Evolutionary conservation across 1,284 basidiomycete species (phyloP).

Genomic region (Cerioporus squamosus): DNA sequence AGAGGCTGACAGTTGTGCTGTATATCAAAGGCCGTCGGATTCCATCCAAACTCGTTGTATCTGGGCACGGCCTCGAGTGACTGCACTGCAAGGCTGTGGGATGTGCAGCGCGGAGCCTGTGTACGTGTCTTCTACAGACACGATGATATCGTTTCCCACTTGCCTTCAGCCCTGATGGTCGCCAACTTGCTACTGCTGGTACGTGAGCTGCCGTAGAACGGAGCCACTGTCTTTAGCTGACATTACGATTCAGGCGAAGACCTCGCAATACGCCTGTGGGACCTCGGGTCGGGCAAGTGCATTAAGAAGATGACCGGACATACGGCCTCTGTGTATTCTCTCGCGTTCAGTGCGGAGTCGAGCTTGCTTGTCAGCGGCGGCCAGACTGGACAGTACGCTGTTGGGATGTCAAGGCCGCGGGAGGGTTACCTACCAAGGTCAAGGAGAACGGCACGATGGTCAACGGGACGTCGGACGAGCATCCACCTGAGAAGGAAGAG

Average conservation of each 20-base stretch:
- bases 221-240: neutral
- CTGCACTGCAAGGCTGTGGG: constrained; percentile 96
- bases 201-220: constrained; percentile 27
- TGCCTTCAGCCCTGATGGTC: constrained; percentile 92
- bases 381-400: constrained; percentile 94
- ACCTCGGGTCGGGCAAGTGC: constrained; percentile 88
- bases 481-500: constrained; percentile 38
- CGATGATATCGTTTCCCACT: constrained; percentile 88
- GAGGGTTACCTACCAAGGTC: constrained; percentile 61
- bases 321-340: constrained; percentile 84
- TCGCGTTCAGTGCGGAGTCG: constrained; percentile 93
- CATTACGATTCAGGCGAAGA: constrained; percentile 72
- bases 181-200: constrained; percentile 92
- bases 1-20: neutral
- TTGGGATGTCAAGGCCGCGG: constrained; percentile 92
- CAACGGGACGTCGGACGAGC: constrained; percentile 29
- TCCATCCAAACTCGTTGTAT: constrained; percentile 98
- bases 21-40: constrained; percentile 80
- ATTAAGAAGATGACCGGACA: constrained; percentile 99
- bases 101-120: constrained; percentile 95
- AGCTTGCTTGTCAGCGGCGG: constrained; percentile 88
- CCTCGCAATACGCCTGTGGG: constrained; percentile 94
- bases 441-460: constrained; percentile 55
- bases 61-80: constrained; percentile 97
- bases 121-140: constrained; percentile 97